Percentiles rank a stretch among this genome's conserved stretches.
phyloP scores from a whole-genome alignment of 331 rosid species.

The Pyracantha coccinea region DNA sequence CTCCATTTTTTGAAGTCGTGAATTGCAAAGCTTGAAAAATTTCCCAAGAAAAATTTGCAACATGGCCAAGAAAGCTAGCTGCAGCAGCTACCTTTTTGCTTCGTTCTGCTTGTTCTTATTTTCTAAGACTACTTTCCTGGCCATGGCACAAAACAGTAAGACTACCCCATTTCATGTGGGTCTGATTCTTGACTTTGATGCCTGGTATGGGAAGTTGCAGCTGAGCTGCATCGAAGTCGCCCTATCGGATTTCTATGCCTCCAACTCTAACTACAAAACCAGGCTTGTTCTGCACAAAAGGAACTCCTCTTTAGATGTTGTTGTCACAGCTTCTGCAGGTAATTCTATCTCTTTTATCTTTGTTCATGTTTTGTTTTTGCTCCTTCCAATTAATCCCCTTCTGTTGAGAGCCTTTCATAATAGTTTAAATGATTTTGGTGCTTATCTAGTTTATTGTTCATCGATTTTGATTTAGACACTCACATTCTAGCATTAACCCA shows the following conservation, averaged over 20 bases:
- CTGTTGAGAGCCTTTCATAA: not conserved
- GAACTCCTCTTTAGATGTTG: slow-evolving; percentile 15
- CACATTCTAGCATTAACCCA: not conserved
- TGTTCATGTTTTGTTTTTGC: not conserved
- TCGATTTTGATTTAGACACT: not conserved
- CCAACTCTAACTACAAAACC: slow-evolving; percentile 14
- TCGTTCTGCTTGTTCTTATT: not conserved
- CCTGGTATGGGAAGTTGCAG: slow-evolving; percentile 2
- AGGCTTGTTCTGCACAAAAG: slow-evolving; percentile 19
- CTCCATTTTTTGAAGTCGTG: not conserved
- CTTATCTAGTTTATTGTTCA: not conserved
- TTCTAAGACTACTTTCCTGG: not conserved
- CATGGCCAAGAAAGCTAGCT: not conserved
- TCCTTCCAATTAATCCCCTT: not conserved
- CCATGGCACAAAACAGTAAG: not conserved
- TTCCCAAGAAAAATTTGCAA: not conserved
- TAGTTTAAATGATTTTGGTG: not conserved
- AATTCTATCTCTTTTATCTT: not conserved
- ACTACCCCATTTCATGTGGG: slow-evolving; percentile 19
- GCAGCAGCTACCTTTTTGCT: not conserved
- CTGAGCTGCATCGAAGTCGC: slow-evolving; percentile 25
- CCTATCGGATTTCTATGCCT: slow-evolving; percentile 18
- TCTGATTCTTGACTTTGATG: slow-evolving; percentile 11
- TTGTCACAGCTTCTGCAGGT: slow-evolving; percentile 42
- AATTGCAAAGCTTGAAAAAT: not conserved